phyloP scores from a whole-genome alignment of 148 eudicot genomes.

The Linanthus parryae region DNA sequence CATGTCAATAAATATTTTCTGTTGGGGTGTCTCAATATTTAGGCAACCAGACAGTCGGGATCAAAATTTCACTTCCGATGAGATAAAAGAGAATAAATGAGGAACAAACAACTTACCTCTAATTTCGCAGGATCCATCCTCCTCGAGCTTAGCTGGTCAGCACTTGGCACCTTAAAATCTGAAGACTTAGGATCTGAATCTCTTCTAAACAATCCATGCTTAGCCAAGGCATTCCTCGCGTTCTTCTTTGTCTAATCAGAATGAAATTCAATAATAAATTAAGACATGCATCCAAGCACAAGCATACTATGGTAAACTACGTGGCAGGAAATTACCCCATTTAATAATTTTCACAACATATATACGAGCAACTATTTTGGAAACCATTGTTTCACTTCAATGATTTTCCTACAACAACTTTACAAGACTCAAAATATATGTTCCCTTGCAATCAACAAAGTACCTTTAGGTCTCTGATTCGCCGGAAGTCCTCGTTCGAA shows the following conservation, averaged over 20 bases:
- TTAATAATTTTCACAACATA: too few relatives aligned
- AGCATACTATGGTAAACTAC: too few relatives aligned
- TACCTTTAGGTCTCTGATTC: constrained; percentile 78
- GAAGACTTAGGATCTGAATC: constrained; percentile 43
- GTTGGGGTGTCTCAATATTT: too few relatives aligned
- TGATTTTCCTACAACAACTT: too few relatives aligned
- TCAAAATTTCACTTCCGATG: too few relatives aligned
- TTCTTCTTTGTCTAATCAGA: constrained; percentile 59
- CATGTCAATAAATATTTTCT: constrained; percentile 3
- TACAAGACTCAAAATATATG: too few relatives aligned
- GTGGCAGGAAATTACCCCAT: too few relatives aligned
- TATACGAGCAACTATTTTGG: too few relatives aligned
- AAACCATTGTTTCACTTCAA: too few relatives aligned
- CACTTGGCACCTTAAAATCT: constrained; percentile 52
- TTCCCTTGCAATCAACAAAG: too few relatives aligned
- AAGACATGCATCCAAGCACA: constrained; percentile 1
- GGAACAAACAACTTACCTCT: constrained; percentile 48
- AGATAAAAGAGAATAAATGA: background rate
- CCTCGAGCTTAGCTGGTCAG: constrained; percentile 69
- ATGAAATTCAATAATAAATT: too few relatives aligned
- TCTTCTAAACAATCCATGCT: constrained; percentile 59
- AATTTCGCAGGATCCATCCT: constrained; percentile 77
- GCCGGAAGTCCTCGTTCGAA: constrained; percentile 84
- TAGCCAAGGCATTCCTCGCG: constrained; percentile 50
- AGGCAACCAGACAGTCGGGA: too few relatives aligned